These are phyloP conservation scores for Mucor saturninus DNA, from an alignment of 371 early-diverging fungal species.

Conservation along the genomic window DNA sequence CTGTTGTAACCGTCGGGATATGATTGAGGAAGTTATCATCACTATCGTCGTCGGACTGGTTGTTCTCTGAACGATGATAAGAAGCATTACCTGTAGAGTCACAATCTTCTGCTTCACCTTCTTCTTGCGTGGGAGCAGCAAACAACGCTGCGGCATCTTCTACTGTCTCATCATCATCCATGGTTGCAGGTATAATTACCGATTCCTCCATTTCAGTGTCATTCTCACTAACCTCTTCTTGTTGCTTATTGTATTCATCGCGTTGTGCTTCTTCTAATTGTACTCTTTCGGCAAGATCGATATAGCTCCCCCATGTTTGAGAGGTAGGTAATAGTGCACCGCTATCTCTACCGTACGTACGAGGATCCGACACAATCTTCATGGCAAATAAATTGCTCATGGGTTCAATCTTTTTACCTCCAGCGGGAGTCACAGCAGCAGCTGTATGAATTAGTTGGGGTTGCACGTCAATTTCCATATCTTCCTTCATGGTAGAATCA, in stretches of 20 bases:
- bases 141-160: conserved; percentile 24
- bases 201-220: conserved; percentile 28
- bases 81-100: conserved; percentile 10
- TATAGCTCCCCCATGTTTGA: conserved; percentile 8
- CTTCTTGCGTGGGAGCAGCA: conserved; percentile 3
- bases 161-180: conserved; percentile 18
- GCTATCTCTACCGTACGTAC: conserved; percentile 4
- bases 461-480: conserved; percentile 21
- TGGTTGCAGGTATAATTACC: background rate
- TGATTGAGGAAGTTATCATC: conserved; percentile 21
- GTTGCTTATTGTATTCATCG: conserved; percentile 19
- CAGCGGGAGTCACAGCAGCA: conserved; percentile 52
- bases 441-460: conserved; percentile 44
- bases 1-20: background rate
- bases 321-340: conserved; percentile 24
- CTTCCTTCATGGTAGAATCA: background rate
- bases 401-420: conserved; percentile 40
- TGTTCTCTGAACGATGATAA: background rate
- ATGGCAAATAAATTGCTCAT: conserved; percentile 50
- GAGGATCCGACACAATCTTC: conserved; percentile 38
- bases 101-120: background rate
- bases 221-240: conserved; percentile 6
- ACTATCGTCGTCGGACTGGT: conserved; percentile 11
- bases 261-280: conserved; percentile 23
- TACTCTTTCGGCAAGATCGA: conserved; percentile 27